Conservation (phyloP, 1,139 yeast species). For the Debaryomyces udenii region DNA sequence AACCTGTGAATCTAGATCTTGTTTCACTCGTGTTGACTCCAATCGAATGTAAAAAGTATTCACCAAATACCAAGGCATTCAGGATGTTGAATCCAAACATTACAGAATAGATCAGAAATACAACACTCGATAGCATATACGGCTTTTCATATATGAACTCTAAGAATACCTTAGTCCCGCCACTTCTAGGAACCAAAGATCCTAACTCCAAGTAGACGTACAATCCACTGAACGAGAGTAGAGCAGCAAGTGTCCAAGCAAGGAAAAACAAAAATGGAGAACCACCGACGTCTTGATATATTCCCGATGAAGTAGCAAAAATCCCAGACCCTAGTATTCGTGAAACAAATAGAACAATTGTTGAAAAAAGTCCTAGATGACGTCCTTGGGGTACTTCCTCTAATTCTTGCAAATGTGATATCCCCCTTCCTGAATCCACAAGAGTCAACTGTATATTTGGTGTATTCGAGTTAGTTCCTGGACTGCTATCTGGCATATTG, state of each 20-base stretch:
- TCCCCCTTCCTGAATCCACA: not conserved
- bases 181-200: conserved; percentile 68
- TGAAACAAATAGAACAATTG: conserved; percentile 63
- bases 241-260: conserved; percentile 65
- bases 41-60: conserved; percentile 56
- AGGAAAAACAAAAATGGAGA: conserved; percentile 59
- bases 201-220: conserved; percentile 71
- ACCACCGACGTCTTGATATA: conserved; percentile 69
- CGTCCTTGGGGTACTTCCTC: conserved; percentile 75
- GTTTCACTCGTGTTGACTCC: conserved; percentile 45
- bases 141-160: conserved; percentile 69
- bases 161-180: conserved; percentile 72
- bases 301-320: conserved; percentile 69
- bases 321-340: conserved; percentile 80
- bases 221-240: conserved; percentile 66
- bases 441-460: not conserved
- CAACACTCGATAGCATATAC: conserved; percentile 58
- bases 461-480: not conserved
- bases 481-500: too few relatives aligned
- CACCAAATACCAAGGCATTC: conserved; percentile 71
- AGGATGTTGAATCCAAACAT: conserved; percentile 67
- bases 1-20: conserved; percentile 47
- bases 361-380: conserved; percentile 69
- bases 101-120: conserved; percentile 58
- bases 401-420: conserved; percentile 30